phyloP scores from a whole-genome alignment of 495 filamentous ascomycete species.

The Penicillium pancosmium region DNA sequence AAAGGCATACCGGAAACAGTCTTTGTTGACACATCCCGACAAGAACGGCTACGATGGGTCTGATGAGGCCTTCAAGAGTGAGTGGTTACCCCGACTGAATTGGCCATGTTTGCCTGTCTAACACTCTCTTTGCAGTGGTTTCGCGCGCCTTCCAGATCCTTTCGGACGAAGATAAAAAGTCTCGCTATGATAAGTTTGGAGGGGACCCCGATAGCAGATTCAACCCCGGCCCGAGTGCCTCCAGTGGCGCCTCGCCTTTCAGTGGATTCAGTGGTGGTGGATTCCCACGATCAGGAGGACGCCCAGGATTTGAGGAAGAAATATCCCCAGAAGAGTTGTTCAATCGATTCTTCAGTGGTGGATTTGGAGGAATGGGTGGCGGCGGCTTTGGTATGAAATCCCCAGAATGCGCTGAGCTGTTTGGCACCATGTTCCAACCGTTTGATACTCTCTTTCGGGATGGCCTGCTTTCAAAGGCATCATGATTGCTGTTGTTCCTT shows the following conservation, averaged over 20 bases:
- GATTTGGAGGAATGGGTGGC: slow-evolving; percentile 52
- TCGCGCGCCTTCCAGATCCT: slow-evolving; percentile 90
- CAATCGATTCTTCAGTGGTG: slow-evolving; percentile 85
- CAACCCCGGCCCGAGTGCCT: slow-evolving; percentile 53
- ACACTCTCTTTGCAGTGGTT: slow-evolving; percentile 64
- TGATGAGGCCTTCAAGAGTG: slow-evolving; percentile 95
- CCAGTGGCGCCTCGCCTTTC: slow-evolving; percentile 59
- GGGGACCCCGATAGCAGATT: slow-evolving; percentile 91
- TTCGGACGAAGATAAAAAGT: slow-evolving; percentile 89
- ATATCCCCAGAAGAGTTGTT: slow-evolving; percentile 97
- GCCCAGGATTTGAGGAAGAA: slow-evolving; percentile 77
- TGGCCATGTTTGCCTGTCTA: not conserved
- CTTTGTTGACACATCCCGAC: slow-evolving; percentile 93
- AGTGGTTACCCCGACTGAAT: slow-evolving; percentile 29
- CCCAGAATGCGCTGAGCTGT: not conserved
- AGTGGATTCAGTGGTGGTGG: slow-evolving; percentile 64
- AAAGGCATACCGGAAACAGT: slow-evolving; percentile 94
- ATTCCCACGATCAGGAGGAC: slow-evolving; percentile 52
- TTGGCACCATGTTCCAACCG: not conserved
- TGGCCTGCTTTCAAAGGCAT: too few relatives aligned
- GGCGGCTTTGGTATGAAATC: slow-evolving; percentile 64
- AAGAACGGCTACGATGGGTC: slow-evolving; percentile 98
- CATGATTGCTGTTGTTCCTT: not conserved
- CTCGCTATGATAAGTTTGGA: slow-evolving; percentile 83
- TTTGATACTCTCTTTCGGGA: not conserved